Evolutionary conservation across 1,284 basidiomycete species (phyloP), one percentile per base, ranked within the genome.

Genomic region (Puccinia novopanici): DNA sequence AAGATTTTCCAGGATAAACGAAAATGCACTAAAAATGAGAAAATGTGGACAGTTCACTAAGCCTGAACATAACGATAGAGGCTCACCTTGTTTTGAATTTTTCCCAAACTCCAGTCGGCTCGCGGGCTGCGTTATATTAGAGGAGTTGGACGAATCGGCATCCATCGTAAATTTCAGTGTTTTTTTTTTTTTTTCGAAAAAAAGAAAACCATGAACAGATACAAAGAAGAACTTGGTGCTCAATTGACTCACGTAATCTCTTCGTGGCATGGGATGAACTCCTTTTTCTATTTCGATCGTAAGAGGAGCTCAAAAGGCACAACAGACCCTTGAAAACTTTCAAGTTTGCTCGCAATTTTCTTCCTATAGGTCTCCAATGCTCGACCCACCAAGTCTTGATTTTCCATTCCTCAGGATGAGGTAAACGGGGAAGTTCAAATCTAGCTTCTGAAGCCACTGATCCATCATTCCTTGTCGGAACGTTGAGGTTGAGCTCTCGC

Each of bases 371-470:
- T 48, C 1, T 48, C 42, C 67, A 68, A 4, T 50, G 9, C 42
- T 68, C 22, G 27, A 68, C 27, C 67, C 67, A 68, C 67, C 67
- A 68, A 48, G 67, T 68, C n/a, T 68, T 68, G 48, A 68, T 68
- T 68, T 24, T 45, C 67, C 67, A 68, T 68, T 68, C 67, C 1
- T 68, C 67, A 24, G 42, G 42, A 30, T 24, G 67, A 37, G 67
- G 22, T 19, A 27, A 27, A 27, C 45, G 45, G 24, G 67, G 67
- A 5, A 68, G 13, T 50, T 52, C 17, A 50, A 68, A 68, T 27
- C 67, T 22, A n/a, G 42, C 3, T 27, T 68, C 45, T 17, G 2
- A 3, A 15, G 48, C 48, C 3, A 27, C 45, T 42, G 42, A 27
- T 48, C 42, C 67, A 68, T 50, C 19, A 40, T 40, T 63, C 61